Percentiles rank a stretch among this genome's conserved stretches.
Evolutionary conservation across 225 moss, liverwort and hornwort genomes (phyloP).

Genomic region (Anthoceros angustus): DNA sequence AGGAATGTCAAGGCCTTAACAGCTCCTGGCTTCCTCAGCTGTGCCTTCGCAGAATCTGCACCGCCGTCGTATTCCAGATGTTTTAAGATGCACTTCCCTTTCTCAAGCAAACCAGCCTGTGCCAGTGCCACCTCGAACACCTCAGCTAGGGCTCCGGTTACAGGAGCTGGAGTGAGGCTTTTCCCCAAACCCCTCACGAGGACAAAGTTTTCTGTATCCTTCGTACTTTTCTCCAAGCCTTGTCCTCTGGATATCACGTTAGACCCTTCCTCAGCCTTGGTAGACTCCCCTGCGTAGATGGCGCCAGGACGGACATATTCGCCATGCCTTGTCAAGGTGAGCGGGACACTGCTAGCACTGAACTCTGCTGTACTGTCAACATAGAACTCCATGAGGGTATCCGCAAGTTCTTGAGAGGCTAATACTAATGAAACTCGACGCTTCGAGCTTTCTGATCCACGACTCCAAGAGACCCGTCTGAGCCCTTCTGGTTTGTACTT

Average conservation of each 20-base stretch:
- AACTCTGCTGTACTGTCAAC: background rate
- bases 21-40: background rate
- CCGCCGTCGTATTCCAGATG: background rate
- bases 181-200: background rate
- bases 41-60: background rate
- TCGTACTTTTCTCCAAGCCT: background rate
- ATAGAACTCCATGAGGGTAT: background rate
- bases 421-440: background rate
- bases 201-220: background rate
- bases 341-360: background rate
- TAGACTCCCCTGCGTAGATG: background rate
- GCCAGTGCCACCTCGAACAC: background rate
- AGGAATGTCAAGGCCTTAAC: background rate
- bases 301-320: background rate
- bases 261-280: background rate
- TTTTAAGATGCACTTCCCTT: background rate
- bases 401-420: background rate
- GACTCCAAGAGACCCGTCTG: background rate
- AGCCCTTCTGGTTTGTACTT: background rate
- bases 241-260: too few species aligned
- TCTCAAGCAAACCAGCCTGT: background rate
- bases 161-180: background rate
- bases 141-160: background rate
- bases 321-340: background rate
- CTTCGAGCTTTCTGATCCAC: background rate